Evolutionary conservation across 805 yeast genomes (phyloP).

Genomic region (Candida nonsorbophila): DNA sequence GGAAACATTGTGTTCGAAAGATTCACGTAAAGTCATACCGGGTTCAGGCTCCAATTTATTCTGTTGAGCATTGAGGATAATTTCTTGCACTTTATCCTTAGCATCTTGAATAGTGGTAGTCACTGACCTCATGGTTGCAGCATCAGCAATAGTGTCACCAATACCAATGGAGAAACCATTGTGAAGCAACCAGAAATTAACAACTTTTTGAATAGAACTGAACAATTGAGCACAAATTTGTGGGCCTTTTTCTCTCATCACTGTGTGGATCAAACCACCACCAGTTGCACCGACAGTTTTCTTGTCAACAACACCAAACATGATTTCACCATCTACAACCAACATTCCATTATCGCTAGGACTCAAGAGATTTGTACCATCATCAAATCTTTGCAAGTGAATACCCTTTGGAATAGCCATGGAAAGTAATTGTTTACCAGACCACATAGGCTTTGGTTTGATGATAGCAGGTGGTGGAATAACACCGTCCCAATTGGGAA

Average conservation of each 20-base stretch:
- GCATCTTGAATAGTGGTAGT: conserved; percentile 92
- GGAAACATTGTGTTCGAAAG: conserved; percentile 95
- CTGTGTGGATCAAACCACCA: conserved; percentile 96
- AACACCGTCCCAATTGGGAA: conserved; percentile 98
- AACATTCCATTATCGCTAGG: conserved; percentile 96
- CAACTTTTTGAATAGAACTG: conserved; percentile 91
- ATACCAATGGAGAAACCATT: conserved; percentile 98
- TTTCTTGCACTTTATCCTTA: conserved; percentile 89
- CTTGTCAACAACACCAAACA: conserved; percentile 97
- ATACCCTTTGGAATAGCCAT: conserved; percentile 95
- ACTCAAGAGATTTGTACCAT: conserved; percentile 71
- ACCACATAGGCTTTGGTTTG: conserved; percentile 95
- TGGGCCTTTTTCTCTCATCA: conserved; percentile 97
- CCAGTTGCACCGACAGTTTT: conserved; percentile 98
- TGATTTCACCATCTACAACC: conserved; percentile 89
- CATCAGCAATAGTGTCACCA: conserved; percentile 99
- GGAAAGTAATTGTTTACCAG: conserved; percentile 92
- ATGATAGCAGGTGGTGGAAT: conserved; percentile 92
- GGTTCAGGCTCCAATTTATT: conserved; percentile 91
- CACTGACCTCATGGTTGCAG: conserved; percentile 89
- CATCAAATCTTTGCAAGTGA: conserved; percentile 90
- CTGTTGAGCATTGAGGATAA: conserved; percentile 86
- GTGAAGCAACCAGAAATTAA: conserved; percentile 93
- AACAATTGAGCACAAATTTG: conserved; percentile 82
- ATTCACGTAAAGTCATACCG: conserved; percentile 99